Evolutionary conservation across 2,329 filamentous ascomycete species (phyloP).

Genomic region (Stemphylium lycopersici): DNA sequence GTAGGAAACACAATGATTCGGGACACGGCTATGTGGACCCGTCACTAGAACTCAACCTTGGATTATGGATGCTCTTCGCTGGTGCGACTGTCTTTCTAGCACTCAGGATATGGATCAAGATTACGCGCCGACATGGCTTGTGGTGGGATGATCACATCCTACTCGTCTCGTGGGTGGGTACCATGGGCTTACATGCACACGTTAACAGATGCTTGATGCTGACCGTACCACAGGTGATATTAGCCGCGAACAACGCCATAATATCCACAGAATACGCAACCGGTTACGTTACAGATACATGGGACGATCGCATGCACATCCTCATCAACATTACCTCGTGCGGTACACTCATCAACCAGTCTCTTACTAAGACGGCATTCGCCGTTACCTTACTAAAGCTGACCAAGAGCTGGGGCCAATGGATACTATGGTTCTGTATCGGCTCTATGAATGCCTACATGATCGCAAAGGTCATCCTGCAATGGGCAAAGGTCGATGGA

Average conservation of each 20-base stretch:
- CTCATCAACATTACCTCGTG: conserved; percentile 56
- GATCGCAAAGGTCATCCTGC: conserved; percentile 56
- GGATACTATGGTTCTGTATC: conserved; percentile 59
- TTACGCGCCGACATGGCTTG: conserved; percentile 47
- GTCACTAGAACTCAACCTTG: conserved; percentile 44
- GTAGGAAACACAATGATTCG: conserved; percentile 27
- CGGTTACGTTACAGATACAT: conserved; percentile 56
- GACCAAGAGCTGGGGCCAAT: conserved; percentile 53
- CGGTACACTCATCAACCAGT: conserved; percentile 48
- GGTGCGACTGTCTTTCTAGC: conserved; percentile 46
- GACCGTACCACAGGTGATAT: conserved; percentile 44
- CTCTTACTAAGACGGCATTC: conserved; percentile 48
- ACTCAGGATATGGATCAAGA: conserved; percentile 47
- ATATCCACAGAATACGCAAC: conserved; percentile 57
- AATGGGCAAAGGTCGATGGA: conserved; percentile 58
- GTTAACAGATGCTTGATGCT: conserved; percentile 3
- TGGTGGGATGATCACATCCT: conserved; percentile 52
- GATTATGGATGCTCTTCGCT: conserved; percentile 49
- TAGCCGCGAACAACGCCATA: conserved; percentile 54
- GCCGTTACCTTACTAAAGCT: conserved; percentile 51
- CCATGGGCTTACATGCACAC: background rate
- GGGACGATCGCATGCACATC: conserved; percentile 61
- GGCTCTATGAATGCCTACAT: conserved; percentile 57
- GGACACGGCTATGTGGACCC: conserved; percentile 43
- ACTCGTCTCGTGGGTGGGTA: conserved; percentile 45